Percentiles rank a stretch among this genome's conserved stretches.
phyloP scores from a whole-genome alignment of 108 stramenopile genomes.

The Fistulifera solaris region DNA sequence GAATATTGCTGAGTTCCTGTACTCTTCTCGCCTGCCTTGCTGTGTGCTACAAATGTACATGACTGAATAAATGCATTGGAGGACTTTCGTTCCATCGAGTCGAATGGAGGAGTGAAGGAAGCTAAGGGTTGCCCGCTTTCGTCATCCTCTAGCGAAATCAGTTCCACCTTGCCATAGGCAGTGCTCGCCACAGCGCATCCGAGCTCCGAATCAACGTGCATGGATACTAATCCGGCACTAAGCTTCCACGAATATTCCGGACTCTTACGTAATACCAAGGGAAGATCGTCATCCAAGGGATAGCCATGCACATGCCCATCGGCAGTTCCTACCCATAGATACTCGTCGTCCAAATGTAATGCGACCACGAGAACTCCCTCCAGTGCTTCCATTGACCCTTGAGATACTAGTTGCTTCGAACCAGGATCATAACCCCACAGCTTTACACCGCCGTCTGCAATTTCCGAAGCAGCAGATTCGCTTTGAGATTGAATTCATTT shows the following conservation, averaged over 20 bases:
- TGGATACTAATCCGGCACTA: conserved; percentile 1
- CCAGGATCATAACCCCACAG: conserved; percentile 12
- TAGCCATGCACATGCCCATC: conserved; percentile 13
- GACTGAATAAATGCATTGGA: not conserved
- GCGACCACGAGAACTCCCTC: conserved; percentile 8
- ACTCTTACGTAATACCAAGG: conserved; percentile 13
- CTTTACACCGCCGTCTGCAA: conserved; percentile 14
- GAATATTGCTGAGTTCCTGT: not conserved
- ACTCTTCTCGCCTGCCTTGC: conserved; percentile 2
- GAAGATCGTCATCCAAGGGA: conserved; percentile 6
- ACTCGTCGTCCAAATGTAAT: conserved; percentile 20
- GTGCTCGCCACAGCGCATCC: conserved; percentile 15
- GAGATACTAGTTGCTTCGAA: conserved; percentile 11
- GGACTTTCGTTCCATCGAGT: conserved; percentile 3
- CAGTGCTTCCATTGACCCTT: conserved; percentile 15
- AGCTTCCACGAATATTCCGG: conserved; percentile 13
- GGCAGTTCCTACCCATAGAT: conserved; percentile 19
- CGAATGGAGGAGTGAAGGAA: conserved; percentile 11
- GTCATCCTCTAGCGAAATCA: conserved; percentile 19
- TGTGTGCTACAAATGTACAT: conserved; percentile 1
- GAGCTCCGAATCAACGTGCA: conserved; percentile 10
- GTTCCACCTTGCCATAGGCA: conserved; percentile 12
- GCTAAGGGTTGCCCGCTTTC: not conserved
- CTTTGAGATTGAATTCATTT: too few relatives aligned
- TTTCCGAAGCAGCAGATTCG: too few relatives aligned